Percentiles rank a stretch among this genome's conserved stretches.
phyloP scores from a whole-genome alignment of 2,329 filamentous ascomycete species.

The Talaromyces islandicus region DNA sequence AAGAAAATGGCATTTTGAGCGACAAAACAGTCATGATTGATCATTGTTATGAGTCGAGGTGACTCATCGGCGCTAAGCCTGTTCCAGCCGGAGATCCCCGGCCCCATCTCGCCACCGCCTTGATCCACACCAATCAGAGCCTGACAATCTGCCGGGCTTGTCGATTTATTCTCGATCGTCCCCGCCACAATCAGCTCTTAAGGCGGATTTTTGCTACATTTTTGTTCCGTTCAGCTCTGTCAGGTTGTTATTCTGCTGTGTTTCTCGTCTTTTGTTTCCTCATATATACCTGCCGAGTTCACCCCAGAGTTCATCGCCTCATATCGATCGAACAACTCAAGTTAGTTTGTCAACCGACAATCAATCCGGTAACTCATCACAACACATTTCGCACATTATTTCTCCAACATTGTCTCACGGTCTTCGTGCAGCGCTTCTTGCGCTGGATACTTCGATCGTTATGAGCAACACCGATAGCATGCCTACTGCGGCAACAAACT shows the following conservation, averaged over 20 bases:
- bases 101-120: slow-evolving; percentile 3
- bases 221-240: not conserved
- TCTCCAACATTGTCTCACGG: not conserved
- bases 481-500: not conserved
- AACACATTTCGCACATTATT: not conserved
- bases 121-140: not conserved
- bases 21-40: not conserved
- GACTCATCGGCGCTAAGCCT: slow-evolving; percentile 9
- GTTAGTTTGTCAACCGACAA: not conserved
- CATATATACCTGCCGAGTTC: not conserved
- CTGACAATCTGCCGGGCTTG: not conserved
- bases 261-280: not conserved
- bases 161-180: not conserved
- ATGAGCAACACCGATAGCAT: slow-evolving; percentile 3
- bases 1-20: not conserved
- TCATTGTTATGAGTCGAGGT: slow-evolving; percentile 5
- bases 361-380: not conserved
- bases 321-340: not conserved
- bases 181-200: not conserved
- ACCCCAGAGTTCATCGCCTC: not conserved
- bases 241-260: not conserved
- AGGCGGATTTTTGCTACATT: not conserved
- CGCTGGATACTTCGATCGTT: not conserved
- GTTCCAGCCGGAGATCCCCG: not conserved
- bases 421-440: not conserved